A percentile compares a stretch with the other conserved stretches of the same genome.
Conservation (phyloP, 768 basidiomycete species). For the Boletus huronensis region DNA sequence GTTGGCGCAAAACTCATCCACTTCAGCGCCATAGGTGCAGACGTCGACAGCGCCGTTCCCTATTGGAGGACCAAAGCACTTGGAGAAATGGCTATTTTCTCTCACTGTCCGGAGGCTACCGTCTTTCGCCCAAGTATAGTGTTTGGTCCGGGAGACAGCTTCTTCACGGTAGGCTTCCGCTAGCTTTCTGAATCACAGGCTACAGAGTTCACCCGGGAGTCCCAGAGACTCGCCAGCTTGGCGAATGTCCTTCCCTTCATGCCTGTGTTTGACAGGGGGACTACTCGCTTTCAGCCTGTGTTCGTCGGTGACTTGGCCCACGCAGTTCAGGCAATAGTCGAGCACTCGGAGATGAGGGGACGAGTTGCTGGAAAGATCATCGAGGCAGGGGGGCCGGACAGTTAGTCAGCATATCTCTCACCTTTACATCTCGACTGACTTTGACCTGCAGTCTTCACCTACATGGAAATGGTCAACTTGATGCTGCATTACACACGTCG, state of each 20-base stretch:
- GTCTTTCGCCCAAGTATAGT: conserved; percentile 70
- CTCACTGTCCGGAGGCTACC: conserved; percentile 47
- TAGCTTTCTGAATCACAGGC: background rate
- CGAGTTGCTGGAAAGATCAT: conserved; percentile 42
- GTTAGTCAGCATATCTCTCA: conserved; percentile 32
- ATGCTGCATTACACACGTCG: conserved; percentile 53
- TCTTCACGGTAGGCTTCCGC: conserved; percentile 56
- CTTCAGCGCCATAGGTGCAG: conserved; percentile 75
- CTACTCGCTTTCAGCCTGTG: conserved; percentile 65
- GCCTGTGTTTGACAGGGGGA: conserved; percentile 75
- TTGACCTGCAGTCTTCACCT: conserved; percentile 56
- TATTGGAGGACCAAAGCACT: conserved; percentile 62
- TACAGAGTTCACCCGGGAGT: background rate
- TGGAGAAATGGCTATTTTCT: conserved; percentile 54
- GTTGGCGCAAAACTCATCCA: conserved; percentile 59
- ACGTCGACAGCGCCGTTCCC: conserved; percentile 50
- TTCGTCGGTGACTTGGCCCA: conserved; percentile 67
- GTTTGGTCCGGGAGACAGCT: conserved; percentile 73
- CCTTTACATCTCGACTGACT: conserved; percentile 36
- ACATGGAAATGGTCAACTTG: conserved; percentile 62
- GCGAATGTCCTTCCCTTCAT: conserved; percentile 62
- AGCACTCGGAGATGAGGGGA: conserved; percentile 35
- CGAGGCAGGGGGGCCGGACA: conserved; percentile 48
- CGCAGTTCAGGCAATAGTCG: conserved; percentile 55
- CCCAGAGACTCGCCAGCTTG: conserved; percentile 59